phyloP scores from a whole-genome alignment of 2,329 filamentous ascomycete species.

The Fusarium devonianum region DNA sequence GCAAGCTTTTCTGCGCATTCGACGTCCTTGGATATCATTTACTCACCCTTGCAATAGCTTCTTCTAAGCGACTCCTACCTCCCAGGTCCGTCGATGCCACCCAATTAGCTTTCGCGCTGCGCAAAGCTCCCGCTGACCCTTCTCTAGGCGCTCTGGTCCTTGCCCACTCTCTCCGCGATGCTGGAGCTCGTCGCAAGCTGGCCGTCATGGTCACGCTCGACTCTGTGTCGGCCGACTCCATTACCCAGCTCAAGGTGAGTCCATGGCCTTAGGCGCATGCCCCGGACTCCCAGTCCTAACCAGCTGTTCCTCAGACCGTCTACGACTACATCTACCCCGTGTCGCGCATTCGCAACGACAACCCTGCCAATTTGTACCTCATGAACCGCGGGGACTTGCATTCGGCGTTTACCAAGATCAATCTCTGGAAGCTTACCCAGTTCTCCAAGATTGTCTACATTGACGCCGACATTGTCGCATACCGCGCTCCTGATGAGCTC shows the following conservation, averaged over 20 bases:
- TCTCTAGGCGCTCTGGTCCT: conserved; percentile 84
- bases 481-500: conserved; percentile 91
- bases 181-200: conserved; percentile 77
- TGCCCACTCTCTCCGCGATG: conserved; percentile 92
- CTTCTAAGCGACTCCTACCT: conserved; percentile 92
- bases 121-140: conserved; percentile 15
- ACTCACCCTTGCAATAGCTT: conserved; percentile 65
- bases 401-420: conserved; percentile 95
- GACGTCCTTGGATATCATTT: background rate
- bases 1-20: conserved; percentile 1
- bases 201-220: conserved; percentile 85
- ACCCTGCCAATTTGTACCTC: conserved; percentile 82
- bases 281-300: conserved; percentile 8
- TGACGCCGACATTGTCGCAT: conserved; percentile 91
- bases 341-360: conserved; percentile 76
- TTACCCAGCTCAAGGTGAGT: conserved; percentile 78
- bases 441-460: conserved; percentile 94
- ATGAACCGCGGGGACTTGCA: conserved; percentile 92
- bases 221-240: conserved; percentile 74
- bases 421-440: conserved; percentile 88
- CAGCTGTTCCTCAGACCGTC: conserved; percentile 62
- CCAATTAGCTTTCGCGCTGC: conserved; percentile 16
- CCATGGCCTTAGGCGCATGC: background rate
- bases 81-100: conserved; percentile 68
- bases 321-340: conserved; percentile 93